Evolutionary conservation across 441 rosid species (phyloP).

Genomic region (Dalechampia spathulata): DNA sequence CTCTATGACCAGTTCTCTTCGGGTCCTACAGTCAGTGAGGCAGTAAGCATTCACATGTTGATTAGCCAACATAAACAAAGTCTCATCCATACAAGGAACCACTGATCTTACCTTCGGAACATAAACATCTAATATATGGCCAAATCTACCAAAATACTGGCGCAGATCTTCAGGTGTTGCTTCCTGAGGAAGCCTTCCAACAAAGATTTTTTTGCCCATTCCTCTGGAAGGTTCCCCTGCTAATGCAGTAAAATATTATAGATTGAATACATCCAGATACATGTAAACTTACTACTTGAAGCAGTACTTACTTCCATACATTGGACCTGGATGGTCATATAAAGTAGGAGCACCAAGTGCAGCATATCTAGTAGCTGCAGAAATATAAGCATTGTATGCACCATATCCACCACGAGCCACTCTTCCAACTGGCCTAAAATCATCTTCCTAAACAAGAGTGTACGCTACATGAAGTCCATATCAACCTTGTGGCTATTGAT

Average conservation of each 20-base stretch:
- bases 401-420: slow-evolving; percentile 73
- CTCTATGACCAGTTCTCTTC: slow-evolving; percentile 89
- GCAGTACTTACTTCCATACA: slow-evolving; percentile 69
- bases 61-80: not conserved
- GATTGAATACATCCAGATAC: not conserved
- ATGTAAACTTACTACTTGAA: not conserved
- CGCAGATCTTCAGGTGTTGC: slow-evolving; percentile 78
- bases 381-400: slow-evolving; percentile 89
- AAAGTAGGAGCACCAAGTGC: slow-evolving; percentile 85
- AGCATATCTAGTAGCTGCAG: slow-evolving; percentile 94
- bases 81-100: not conserved
- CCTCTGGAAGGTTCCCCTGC: slow-evolving; percentile 65
- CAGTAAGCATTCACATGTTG: slow-evolving; percentile 4
- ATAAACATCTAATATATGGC: slow-evolving; percentile 77
- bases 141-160: slow-evolving; percentile 86
- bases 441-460: slow-evolving; percentile 56
- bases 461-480: not conserved
- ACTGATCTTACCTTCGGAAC: slow-evolving; percentile 62
- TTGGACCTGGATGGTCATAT: slow-evolving; percentile 67
- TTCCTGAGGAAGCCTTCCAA: slow-evolving; percentile 96
- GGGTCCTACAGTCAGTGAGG: slow-evolving; percentile 67
- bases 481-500: not conserved
- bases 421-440: slow-evolving; percentile 60
- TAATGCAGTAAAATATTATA: slow-evolving; percentile 18
- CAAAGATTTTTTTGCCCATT: slow-evolving; percentile 83